Percentiles rank a stretch among this genome's conserved stretches.
Conservation (phyloP, 768 basidiomycete species). For the Calvatia gigantea region DNA sequence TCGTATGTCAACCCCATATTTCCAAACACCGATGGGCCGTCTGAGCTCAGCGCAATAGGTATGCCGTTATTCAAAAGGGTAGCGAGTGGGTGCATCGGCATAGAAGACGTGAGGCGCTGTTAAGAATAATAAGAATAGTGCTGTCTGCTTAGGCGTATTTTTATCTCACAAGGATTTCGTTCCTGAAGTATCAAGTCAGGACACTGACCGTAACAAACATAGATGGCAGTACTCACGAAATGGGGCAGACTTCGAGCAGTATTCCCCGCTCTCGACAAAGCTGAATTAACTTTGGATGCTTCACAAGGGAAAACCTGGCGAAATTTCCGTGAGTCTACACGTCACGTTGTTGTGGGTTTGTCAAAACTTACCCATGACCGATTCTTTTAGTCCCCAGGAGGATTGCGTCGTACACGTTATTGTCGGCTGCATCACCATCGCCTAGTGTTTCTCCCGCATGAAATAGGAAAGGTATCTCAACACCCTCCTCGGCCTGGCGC, state of each 20-base stretch:
- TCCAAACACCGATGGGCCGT: constrained; percentile 75
- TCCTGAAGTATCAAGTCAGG: constrained; percentile 33
- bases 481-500: constrained; percentile 49
- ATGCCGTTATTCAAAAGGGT: constrained; percentile 69
- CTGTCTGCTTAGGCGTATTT: neutral
- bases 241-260: constrained; percentile 70
- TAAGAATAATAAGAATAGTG: neutral
- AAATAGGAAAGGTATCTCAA: constrained; percentile 74
- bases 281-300: constrained; percentile 71
- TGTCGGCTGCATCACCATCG: constrained; percentile 68
- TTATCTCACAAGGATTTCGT: constrained; percentile 61
- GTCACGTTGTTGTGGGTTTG: neutral
- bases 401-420: constrained; percentile 77
- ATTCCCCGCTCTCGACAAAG: constrained; percentile 62
- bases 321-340: neutral
- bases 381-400: constrained; percentile 76
- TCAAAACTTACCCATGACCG: constrained; percentile 63
- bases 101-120: constrained; percentile 72
- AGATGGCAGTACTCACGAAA: neutral
- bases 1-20: constrained; percentile 77
- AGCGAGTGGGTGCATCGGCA: constrained; percentile 77
- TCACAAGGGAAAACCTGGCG: constrained; percentile 67
- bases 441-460: constrained; percentile 84
- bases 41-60: constrained; percentile 66
- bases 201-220: neutral